Evolutionary conservation across 352 stramenopile genomes (phyloP), one percentile per base, ranked within the genome.

Genomic region (Lagenidium giganteum): DNA sequence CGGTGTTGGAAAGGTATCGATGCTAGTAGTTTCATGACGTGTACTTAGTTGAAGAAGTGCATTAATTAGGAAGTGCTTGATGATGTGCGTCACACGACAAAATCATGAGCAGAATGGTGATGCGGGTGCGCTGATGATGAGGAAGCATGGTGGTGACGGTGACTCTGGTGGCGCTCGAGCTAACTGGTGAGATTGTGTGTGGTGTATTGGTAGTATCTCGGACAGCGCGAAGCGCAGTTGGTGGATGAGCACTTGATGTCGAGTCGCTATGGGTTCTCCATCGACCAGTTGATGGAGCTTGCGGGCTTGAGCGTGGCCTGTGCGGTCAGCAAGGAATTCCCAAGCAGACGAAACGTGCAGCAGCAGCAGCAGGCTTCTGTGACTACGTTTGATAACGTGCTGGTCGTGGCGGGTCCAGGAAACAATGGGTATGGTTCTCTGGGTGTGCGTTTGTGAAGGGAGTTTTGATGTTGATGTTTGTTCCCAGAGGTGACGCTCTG

Each of bases 201-300:
- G 6, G n/a, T n/a, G n/a, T 31, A 24, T 36, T 16, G 32, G 4
- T 23, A 93, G 81, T 91, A 75, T 36, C 42, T 93, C 29, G 66
- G 61, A 0, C 82, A 93, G 47, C 60, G 58, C 17, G 74, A 91
- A 32, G 82, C 82, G 28, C 79, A 91, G 53, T 62, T 38, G 21
- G 69, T 98, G 4, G 93, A 98, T 43, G 73, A 89, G 42, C 70
- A 93, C 49, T 83, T 98, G 34, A 98, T 98, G 90, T 74, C 65
- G 20, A 71, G 51, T 20, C 55, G 42, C 17, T 68, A 83, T 37
- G 91, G 91, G 2, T 98, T 98, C 62, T 95, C 78, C 18, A 84
- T 98, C 41, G 87, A 98, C 47, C 96, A 99, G 70, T 74, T 99
- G 16, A 99, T 99, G 97, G 97, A 99, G 67, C 74, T 99, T 16